Evolutionary conservation across 2,329 filamentous ascomycete species (phyloP), one percentile per base, ranked within the genome.

Genomic region (Teratosphaeria epicoccoides): DNA sequence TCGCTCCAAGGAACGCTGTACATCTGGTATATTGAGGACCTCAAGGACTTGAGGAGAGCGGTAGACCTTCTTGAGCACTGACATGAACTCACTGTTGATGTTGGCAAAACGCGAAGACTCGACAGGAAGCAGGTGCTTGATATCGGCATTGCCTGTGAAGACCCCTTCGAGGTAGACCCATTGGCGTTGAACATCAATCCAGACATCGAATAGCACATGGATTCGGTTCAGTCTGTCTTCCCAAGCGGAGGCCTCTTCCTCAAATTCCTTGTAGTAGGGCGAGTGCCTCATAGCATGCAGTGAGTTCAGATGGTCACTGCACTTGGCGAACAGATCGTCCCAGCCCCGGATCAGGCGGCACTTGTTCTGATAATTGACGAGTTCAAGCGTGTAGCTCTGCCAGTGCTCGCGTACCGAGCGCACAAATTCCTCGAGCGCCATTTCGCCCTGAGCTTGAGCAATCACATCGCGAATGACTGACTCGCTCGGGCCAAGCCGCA

Each of bases 161-260:
- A 99, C 93, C 59, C 93, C 93, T 71, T 99, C 94, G 4, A 99
- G 81, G 68, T 99, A 99, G 6, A 98, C 93, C 93, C 93, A 99
- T 72, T 98, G 93, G 55, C 94, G 85, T 70, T 99, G 93, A n/a
- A 99, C 94, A 71, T 98, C 94, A 62, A 98, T 98, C 94, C 94
- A 99, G 14, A 98, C 90, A 68, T 99, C 93, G 64, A 99, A 98
- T 9, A 98, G 79, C 14, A 98, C 88, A 66, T 98, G 93, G 2
- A 98, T 89, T 45, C 93, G 83, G 68, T 97, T 99, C 24, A 99
- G 79, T 68, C 95, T 95, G 71, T 98, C 94, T 71, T 98, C 94
- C 93, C 93, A 98, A 1, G 86, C 81, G 0, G 89, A 86, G 6
- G 94, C 94, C 61, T 98, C 93, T 63, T 98, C 93, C 67, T 98